Conservation (phyloP, 2,329 filamentous ascomycete species). For the Botrytis aclada region DNA sequence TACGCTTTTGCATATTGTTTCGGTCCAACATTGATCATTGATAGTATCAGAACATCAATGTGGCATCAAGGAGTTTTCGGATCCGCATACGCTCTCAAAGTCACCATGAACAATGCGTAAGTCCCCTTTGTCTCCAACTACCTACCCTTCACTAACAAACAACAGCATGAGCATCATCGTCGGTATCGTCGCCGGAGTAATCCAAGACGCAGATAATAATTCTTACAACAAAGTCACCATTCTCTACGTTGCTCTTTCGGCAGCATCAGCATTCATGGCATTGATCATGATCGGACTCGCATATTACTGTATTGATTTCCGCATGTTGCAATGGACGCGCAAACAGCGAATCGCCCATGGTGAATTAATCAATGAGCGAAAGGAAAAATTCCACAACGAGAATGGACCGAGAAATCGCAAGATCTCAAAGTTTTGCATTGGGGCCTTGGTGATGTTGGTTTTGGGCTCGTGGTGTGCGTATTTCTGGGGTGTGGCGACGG, state of each 20-base stretch:
- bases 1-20: conserved; percentile 55
- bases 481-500: conserved; percentile 14
- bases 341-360: conserved; percentile 13
- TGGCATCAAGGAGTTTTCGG: conserved; percentile 60
- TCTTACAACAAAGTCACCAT: conserved; percentile 54
- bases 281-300: conserved; percentile 1
- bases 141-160: not conserved
- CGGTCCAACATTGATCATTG: conserved; percentile 58
- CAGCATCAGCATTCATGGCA: not conserved
- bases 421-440: conserved; percentile 1
- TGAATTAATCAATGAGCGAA: conserved; percentile 1
- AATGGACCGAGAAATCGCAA: not conserved
- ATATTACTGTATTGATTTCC: conserved; percentile 1
- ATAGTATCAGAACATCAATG: conserved; percentile 57
- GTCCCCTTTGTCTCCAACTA: not conserved
- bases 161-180: conserved; percentile 58
- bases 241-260: conserved; percentile 46
- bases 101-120: conserved; percentile 58
- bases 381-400: not conserved
- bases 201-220: conserved; percentile 57
- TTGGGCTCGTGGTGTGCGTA: conserved; percentile 9
- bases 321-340: conserved; percentile 5
- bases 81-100: conserved; percentile 57
- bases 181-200: conserved; percentile 53
- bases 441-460: not conserved